Evolutionary conservation across 352 stramenopile species (phyloP).

Genomic region (Phytopythium sindhum): DNA sequence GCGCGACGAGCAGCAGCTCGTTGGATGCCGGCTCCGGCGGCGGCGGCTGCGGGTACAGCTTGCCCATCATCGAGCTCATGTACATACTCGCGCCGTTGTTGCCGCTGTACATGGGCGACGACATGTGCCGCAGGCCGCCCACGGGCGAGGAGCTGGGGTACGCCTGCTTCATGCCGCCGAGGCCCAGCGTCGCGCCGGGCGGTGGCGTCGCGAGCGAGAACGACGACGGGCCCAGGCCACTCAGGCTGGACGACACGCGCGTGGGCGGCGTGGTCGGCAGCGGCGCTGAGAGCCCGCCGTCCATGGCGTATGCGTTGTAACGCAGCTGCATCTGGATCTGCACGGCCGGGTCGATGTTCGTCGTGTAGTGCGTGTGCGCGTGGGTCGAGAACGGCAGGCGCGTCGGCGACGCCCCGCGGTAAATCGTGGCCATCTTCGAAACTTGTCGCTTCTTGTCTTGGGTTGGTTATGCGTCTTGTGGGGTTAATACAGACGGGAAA

Average conservation of each 20-base stretch:
- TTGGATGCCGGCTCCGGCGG: constrained; percentile 31
- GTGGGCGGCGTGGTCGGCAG: constrained; percentile 25
- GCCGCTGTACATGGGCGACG: constrained; percentile 21
- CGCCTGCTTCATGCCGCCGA: constrained; percentile 27
- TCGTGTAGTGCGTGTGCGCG: constrained; percentile 65
- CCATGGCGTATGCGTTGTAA: constrained; percentile 43
- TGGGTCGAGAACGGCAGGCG: constrained; percentile 50
- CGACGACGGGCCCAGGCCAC: constrained; percentile 5
- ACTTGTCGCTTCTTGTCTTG: background rate
- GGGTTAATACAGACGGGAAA: background rate
- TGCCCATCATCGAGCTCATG: constrained; percentile 12
- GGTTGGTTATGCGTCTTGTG: background rate
- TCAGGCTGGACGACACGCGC: constrained; percentile 8
- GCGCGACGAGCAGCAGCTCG: constrained; percentile 64
- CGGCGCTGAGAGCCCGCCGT: constrained; percentile 43
- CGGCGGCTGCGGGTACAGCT: constrained; percentile 56
- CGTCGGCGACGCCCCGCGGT: constrained; percentile 52
- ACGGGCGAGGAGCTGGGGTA: constrained; percentile 13
- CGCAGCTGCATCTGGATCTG: constrained; percentile 61
- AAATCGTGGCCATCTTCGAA: constrained; percentile 57
- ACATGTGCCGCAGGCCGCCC: constrained; percentile 1
- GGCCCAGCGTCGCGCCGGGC: constrained; percentile 34
- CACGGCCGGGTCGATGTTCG: constrained; percentile 30
- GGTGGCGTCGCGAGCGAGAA: constrained; percentile 23
- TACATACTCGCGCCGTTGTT: constrained; percentile 22